Percentiles rank a stretch among this genome's conserved stretches.
phyloP scores from a whole-genome alignment of 257 asterid genomes.

The Agastache rugosa region DNA sequence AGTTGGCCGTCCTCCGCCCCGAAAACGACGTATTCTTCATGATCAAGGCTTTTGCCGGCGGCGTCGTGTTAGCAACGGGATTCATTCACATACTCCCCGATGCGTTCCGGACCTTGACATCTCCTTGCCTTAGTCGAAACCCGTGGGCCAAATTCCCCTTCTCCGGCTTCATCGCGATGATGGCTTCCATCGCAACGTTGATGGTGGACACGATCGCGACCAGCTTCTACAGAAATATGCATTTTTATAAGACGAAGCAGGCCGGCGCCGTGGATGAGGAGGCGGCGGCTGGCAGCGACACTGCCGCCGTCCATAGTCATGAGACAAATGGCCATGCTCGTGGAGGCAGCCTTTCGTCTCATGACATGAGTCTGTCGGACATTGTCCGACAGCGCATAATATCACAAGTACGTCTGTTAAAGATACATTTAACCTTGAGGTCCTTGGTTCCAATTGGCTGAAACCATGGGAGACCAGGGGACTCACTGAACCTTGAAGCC shows the following conservation, averaged over 20 bases:
- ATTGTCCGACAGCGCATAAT: constrained; percentile 58
- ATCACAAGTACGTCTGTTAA: constrained; percentile 51
- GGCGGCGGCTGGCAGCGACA: constrained; percentile 37
- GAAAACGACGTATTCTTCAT: constrained; percentile 56
- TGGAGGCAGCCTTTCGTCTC: neutral
- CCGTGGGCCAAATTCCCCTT: constrained; percentile 60
- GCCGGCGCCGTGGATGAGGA: constrained; percentile 35
- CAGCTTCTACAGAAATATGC: constrained; percentile 43
- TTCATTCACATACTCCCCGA: constrained; percentile 61
- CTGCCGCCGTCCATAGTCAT: neutral
- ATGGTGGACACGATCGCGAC: constrained; percentile 55
- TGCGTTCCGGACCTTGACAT: constrained; percentile 46
- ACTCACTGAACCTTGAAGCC: too few species aligned
- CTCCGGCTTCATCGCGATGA: constrained; percentile 53
- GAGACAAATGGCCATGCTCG: constrained; percentile 40
- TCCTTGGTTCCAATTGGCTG: constrained; percentile 29
- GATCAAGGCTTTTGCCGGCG: constrained; percentile 61
- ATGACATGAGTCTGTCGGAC: constrained; percentile 35
- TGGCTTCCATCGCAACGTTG: constrained; percentile 46
- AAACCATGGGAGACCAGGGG: too few species aligned
- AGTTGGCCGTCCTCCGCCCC: constrained; percentile 40
- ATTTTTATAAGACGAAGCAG: constrained; percentile 11
- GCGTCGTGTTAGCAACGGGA: constrained; percentile 57
- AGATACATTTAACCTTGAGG: constrained; percentile 39
- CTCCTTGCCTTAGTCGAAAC: constrained; percentile 45